Base-by-base conservation (phyloP, 1,139 yeast species). In the Lodderomyces elongisporus region DNA sequence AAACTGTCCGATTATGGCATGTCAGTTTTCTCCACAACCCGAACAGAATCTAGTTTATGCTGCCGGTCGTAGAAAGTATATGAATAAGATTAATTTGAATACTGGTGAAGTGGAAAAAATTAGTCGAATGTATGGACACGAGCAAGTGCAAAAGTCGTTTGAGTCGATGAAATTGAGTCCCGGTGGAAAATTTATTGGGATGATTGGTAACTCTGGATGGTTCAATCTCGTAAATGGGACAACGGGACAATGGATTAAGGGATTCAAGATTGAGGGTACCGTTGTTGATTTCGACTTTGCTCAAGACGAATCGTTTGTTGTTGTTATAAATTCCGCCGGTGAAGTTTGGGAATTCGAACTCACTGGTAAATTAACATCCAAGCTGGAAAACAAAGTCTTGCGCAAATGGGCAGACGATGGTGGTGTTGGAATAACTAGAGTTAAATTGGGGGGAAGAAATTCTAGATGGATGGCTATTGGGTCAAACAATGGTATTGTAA, bases 381-480 rank as follows among this genome's bases (percentile, higher is more conserved):
- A 31, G 42, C 37, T 31, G 38, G 46, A 35, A 49, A 33, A 47
- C 32, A 65, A 70, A 40, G 69, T 85, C 16, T 42, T 73, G 2
- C 67, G 70, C 36, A 76, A 78, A 51, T 93, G 98, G 98, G 71
- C 70, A 34, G 98, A 93, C 53, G 83, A 80, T 28, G 83, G 94
- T 18, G 95, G 94, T 21, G 69, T 85, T 24, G 95, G 94, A 22
- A 76, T 87, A 37, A 87, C 97, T 5, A 75, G 72, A 40, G 59
- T 91, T 22, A 82, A 79, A 34, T 55, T 85, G n/a, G 94, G 95
- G 14, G 93, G 94, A n/a, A 71, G 70, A 34, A 34, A 34, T 12
- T 79, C 79, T 52, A 72, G 88, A 45, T 91, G 89, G 87, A 57
- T 85, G 38, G 98, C 98, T 0, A 66, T 93, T 39, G 98, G 98